These are phyloP conservation scores for Pyrenopolyporus hunteri DNA, from an alignment of 495 filamentous ascomycete genomes.

Conservation along the genomic window DNA sequence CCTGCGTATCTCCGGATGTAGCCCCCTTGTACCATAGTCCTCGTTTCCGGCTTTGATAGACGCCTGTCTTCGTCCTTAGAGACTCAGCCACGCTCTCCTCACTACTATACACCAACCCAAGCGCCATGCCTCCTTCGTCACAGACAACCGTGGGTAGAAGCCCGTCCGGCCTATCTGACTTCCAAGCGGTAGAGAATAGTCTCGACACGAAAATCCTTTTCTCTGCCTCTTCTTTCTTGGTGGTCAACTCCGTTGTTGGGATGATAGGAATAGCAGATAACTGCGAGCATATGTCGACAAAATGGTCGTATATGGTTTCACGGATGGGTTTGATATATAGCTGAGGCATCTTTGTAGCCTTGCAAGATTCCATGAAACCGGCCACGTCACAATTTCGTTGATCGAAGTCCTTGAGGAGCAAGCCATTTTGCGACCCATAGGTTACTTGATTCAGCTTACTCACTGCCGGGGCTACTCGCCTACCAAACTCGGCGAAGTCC, in stretches of 20 bases:
- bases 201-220: slow-evolving; percentile 68
- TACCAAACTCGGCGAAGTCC: slow-evolving; percentile 51
- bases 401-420: slow-evolving; percentile 56
- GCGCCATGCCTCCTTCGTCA: slow-evolving; percentile 82
- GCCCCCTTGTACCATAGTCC: slow-evolving; percentile 97
- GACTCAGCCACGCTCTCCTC: slow-evolving; percentile 87
- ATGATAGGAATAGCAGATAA: slow-evolving; percentile 76
- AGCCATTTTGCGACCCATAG: slow-evolving; percentile 46
- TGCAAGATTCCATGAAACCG: slow-evolving; percentile 53
- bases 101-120: slow-evolving; percentile 93
- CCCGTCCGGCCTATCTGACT: slow-evolving; percentile 83
- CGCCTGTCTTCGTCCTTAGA: slow-evolving; percentile 83
- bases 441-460: slow-evolving; percentile 40
- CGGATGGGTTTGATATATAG: slow-evolving; percentile 54
- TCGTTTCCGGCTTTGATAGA: slow-evolving; percentile 94
- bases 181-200: slow-evolving; percentile 70
- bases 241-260: slow-evolving; percentile 70
- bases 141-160: slow-evolving; percentile 86
- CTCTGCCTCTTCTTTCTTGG: slow-evolving; percentile 61
- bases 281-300: slow-evolving; percentile 59
- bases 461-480: slow-evolving; percentile 51
- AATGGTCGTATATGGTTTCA: slow-evolving; percentile 55
- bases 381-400: slow-evolving; percentile 45
- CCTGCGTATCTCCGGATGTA: slow-evolving; percentile 89
- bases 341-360: slow-evolving; percentile 51